Evolutionary conservation across 2,329 filamentous ascomycete species (phyloP).

Genomic region (Fusarium papillatum): DNA sequence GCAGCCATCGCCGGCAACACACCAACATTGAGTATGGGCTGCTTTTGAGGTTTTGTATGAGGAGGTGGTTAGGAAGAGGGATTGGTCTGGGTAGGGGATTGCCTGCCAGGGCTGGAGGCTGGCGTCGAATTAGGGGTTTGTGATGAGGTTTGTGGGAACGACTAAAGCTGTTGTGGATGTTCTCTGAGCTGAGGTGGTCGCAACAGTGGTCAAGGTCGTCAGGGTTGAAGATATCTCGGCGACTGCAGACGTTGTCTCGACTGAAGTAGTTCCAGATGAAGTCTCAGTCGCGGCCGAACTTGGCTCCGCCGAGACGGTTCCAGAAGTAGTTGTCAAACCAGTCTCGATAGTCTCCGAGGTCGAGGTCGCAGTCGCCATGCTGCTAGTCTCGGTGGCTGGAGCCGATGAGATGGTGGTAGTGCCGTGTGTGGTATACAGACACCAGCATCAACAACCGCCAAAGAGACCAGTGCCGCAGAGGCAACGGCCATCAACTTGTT

Average conservation of each 20-base stretch:
- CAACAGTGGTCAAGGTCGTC: not conserved
- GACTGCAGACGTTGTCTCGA: not conserved
- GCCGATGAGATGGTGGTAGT: not conserved
- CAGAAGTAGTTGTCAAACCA: not conserved
- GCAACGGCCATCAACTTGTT: not conserved
- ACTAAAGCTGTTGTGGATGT: not conserved
- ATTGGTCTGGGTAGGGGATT: not conserved
- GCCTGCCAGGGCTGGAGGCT: not conserved
- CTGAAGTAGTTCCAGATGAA: not conserved
- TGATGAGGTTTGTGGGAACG: not conserved
- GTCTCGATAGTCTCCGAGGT: not conserved
- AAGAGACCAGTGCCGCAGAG: not conserved
- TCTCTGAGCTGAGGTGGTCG: not conserved
- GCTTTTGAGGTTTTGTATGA: not conserved
- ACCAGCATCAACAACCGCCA: not conserved
- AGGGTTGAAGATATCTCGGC: not conserved
- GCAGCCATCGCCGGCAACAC: not conserved
- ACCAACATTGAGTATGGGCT: not conserved
- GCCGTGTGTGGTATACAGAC: not conserved
- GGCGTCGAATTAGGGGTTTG: not conserved
- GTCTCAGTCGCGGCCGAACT: not conserved
- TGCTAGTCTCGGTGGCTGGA: not conserved
- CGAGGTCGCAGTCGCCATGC: not conserved
- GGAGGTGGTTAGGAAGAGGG: not conserved
- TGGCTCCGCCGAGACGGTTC: not conserved